Evolutionary conservation across 148 eudicot genomes (phyloP), one percentile per base, ranked within the genome.

Genomic region (Fagopyrum tataricum): DNA sequence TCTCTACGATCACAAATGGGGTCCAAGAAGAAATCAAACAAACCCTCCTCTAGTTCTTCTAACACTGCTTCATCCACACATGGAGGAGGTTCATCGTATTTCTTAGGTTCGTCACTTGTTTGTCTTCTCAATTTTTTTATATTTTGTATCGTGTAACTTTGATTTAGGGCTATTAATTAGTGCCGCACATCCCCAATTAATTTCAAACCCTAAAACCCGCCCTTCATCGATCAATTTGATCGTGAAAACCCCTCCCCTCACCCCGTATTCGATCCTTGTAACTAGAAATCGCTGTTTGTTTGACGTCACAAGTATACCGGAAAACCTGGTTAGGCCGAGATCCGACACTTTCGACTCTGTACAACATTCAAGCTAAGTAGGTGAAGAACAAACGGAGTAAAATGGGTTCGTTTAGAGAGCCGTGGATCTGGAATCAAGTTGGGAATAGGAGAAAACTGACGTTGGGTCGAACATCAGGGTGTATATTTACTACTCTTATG

Each of bases 1-100:
- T 11, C 49, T 41, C 9, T 31, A 31, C 37, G 2, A 31, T 31
- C 51, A 14, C 69, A 67, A 44, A 83, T 83, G 86, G 83, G 86
- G 10, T 78, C 86, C 5, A 76, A 26, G 44, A 83, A 62, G 76
- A 83, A 80, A 78, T 73, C 83, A 0, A 73, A 39, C 20, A 70
- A 53, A 31, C 37, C 37, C 71, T 78, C 81, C 15, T 78, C 82
- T 51, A 21, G 14, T 76, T 40, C 73, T 79, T 77, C 80, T 61
- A 47, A 73, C 48, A 9, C 67, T 62, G 31, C 79, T 44, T 69
- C 76, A 1, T 67, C 81, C 42, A 64, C 62, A 18, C 73, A 73
- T 21, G 72, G 44, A n/a, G 70, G 78, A 23, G 70, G 78, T 73
- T 64, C 83, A 0, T 47, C 58, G 49, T 75, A 75, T 31, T 31